Base-by-base conservation (phyloP, 495 filamentous ascomycete genomes). In the Lophium mytilinum region DNA sequence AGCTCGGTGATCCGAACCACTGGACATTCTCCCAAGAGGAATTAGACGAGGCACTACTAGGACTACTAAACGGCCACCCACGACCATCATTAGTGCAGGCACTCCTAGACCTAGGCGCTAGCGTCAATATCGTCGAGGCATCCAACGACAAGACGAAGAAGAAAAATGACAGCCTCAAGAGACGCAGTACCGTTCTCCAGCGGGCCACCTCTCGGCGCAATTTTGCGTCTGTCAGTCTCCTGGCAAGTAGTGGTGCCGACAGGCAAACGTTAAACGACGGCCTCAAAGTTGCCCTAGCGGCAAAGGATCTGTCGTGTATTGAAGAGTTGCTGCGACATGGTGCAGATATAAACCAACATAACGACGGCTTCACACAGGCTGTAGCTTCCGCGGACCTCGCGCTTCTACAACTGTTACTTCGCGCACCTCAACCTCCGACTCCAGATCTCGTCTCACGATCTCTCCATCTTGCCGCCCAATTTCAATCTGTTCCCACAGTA, bases 271-370 rank as follows among this genome's bases (percentile, higher is more conserved):
- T 63, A 18, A 55, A 63, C 33, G 61, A 63, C 33, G 61, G 52
- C 3, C 42, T 63, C 3, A 55, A 49, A 50, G 61, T 52, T 41
- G 56, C 61, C 0, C 36, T 63, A 1, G 49, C 48, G 17, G 46
- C 52, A 9, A 63, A 63, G 15, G 61, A 63, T 41, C 18, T 50
- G 24, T 41, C 48, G 5, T 59, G 56, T 35, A 56, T 60, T 21
- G 49, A 60, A 52, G 61, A 63, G 36, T 33, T 63, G 14, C 61
- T 63, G 12, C 61, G 61, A 4, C 56, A 63, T 39, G 61, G 61
- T 2, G 61, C 61, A 19, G 52, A 63, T 43, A 52, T 56, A 12
- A 60, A 60, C 52, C 52, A 33, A 33, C 56, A 34, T 35, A 51
- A 52, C 9, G 53, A 56, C 35, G 50, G 56, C 7, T 56, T 63